phyloP scores from a whole-genome alignment of 2,329 filamentous ascomycete species.

The Paramyrothecium roridum region DNA sequence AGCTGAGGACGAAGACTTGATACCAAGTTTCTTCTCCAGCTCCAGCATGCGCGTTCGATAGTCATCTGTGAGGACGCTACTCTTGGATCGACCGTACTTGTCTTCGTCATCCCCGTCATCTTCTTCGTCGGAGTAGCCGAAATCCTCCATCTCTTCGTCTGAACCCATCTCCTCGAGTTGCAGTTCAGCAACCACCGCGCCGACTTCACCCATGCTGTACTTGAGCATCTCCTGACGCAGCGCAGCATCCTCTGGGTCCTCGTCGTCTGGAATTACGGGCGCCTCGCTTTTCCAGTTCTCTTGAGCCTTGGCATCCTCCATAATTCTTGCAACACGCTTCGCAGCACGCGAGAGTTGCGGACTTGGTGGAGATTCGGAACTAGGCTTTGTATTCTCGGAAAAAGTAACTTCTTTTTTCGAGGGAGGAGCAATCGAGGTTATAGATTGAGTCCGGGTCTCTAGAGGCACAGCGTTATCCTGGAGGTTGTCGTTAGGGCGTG shows the following conservation, averaged over 20 bases:
- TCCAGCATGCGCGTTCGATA: constrained; percentile 83
- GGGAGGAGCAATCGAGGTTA: constrained; percentile 2
- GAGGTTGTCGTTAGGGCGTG: too few species aligned
- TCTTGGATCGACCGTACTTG: constrained; percentile 70
- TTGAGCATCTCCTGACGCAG: constrained; percentile 85
- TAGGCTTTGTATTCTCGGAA: constrained; percentile 53
- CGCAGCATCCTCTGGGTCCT: constrained; percentile 75
- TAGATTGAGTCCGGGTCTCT: neutral
- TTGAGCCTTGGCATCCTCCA: constrained; percentile 53
- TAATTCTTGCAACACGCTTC: constrained; percentile 51
- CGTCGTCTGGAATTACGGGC: constrained; percentile 65
- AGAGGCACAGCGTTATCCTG: too few species aligned
- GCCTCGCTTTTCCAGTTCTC: constrained; percentile 42
- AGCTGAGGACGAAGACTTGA: constrained; percentile 52
- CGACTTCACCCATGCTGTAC: constrained; percentile 85
- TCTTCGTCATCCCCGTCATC: constrained; percentile 51
- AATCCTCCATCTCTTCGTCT: constrained; percentile 54
- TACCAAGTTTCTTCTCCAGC: constrained; percentile 72
- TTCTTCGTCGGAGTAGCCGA: constrained; percentile 50
- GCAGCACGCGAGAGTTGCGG: constrained; percentile 36
- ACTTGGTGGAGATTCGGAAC: constrained; percentile 27
- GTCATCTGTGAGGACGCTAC: constrained; percentile 64
- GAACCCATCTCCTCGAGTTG: constrained; percentile 70
- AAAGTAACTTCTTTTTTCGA: constrained; percentile 62
- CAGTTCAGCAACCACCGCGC: constrained; percentile 87